phyloP scores from a whole-genome alignment of 2,329 filamentous ascomycete species.

The Paracamarosporium sp. region DNA sequence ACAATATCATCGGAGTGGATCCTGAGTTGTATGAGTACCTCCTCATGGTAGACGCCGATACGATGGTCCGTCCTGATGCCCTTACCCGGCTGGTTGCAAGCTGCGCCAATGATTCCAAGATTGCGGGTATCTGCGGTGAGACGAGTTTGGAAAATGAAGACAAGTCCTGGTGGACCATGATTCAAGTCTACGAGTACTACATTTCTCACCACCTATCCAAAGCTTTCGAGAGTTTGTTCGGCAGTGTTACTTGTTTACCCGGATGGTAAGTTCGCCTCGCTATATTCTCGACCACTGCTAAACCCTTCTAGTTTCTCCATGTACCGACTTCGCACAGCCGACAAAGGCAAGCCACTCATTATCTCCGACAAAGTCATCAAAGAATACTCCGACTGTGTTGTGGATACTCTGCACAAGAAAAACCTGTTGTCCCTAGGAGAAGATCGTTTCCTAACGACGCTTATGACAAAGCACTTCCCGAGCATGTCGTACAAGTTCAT shows the following conservation, averaged over 20 bases:
- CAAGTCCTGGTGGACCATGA: conserved; percentile 98
- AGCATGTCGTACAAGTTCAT: conserved; percentile 96
- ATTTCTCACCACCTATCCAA: conserved; percentile 98
- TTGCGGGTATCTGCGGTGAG: conserved; percentile 96
- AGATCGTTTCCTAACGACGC: conserved; percentile 94
- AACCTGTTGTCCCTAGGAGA: conserved; percentile 93
- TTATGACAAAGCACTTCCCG: conserved; percentile 99
- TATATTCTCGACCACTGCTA: conserved; percentile 18
- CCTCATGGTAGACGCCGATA: conserved; percentile 98
- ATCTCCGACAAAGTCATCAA: conserved; percentile 86
- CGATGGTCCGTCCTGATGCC: conserved; percentile 88
- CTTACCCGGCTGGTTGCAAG: conserved; percentile 90
- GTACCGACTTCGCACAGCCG: conserved; percentile 93
- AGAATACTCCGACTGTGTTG: conserved; percentile 86
- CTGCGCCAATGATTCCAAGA: conserved; percentile 92
- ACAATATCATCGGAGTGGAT: conserved; percentile 98
- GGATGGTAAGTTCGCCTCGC: conserved; percentile 77
- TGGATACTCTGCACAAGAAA: conserved; percentile 95
- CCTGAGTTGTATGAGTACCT: conserved; percentile 97
- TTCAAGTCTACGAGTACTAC: conserved; percentile 99
- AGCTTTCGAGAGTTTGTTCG: conserved; percentile 96
- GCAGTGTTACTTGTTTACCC: conserved; percentile 96
- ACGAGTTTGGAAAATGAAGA: conserved; percentile 96
- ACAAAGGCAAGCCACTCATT: conserved; percentile 92
- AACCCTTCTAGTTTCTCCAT: conserved; percentile 81